These are phyloP conservation scores for Gypsophila paniculata DNA, from an alignment of 179 eudicot genomes.

Conservation along the genomic window DNA sequence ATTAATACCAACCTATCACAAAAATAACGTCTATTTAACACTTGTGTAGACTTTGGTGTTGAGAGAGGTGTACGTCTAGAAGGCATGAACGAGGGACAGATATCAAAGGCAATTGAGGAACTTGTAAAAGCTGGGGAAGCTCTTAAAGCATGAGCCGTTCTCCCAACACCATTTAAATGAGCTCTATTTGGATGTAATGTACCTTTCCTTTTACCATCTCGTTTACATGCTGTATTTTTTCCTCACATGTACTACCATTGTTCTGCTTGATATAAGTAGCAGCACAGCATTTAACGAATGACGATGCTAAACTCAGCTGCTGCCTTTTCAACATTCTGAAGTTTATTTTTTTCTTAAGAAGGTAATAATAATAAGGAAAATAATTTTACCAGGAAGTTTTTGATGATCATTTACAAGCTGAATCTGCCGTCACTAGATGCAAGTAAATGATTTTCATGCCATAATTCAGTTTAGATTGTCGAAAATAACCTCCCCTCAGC, in stretches of 20 bases:
- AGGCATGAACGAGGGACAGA: constrained; percentile 65
- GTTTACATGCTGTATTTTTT: background rate
- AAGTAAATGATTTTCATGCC: no score
- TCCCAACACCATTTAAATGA: background rate
- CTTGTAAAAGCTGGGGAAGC: constrained; percentile 52
- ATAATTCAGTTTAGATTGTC: no score
- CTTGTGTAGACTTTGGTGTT: constrained; percentile 58
- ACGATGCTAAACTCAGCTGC: background rate
- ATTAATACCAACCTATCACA: background rate
- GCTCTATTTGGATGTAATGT: background rate
- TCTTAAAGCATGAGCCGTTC: constrained; percentile 32
- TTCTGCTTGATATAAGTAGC: constrained; percentile 10
- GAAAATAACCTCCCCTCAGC: no score
- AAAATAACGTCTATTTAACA: background rate
- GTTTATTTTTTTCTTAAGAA: background rate
- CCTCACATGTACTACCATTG: constrained; percentile 7
- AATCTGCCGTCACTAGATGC: no score
- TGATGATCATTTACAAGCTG: background rate
- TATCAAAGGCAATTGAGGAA: constrained; percentile 63
- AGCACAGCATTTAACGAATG: background rate
- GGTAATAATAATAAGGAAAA: background rate
- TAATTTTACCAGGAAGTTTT: background rate
- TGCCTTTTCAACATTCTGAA: background rate
- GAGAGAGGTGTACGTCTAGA: constrained; percentile 71
- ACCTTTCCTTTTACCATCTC: background rate